A percentile compares a stretch with the other conserved stretches of the same genome.
These are phyloP conservation scores for Sporisorium scitamineum DNA, from an alignment of 1,284 basidiomycete species.

Conservation along the genomic window DNA sequence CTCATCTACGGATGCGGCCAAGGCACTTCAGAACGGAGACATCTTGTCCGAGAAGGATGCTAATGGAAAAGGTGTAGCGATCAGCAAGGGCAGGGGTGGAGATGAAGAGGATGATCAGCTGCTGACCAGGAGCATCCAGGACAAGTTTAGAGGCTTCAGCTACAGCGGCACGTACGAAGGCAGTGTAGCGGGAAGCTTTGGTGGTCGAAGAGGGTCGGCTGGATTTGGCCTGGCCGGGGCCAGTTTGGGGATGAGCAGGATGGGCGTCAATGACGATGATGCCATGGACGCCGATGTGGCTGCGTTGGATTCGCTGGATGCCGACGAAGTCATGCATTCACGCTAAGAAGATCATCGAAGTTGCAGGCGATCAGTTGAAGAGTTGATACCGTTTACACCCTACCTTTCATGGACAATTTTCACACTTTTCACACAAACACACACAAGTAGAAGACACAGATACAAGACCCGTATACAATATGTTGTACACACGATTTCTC, in stretches of 20 bases:
- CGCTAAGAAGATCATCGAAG: slow-evolving; percentile 3
- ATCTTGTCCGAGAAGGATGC: slow-evolving; percentile 24
- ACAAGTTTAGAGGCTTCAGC: slow-evolving; percentile 68
- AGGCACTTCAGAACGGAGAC: slow-evolving; percentile 34
- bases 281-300: slow-evolving; percentile 32
- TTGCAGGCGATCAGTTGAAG: too few species aligned
- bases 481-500: not conserved
- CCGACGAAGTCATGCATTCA: slow-evolving; percentile 35
- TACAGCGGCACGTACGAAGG: slow-evolving; percentile 67
- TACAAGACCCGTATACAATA: not conserved
- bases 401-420: not conserved
- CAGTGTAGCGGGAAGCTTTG: slow-evolving; percentile 55
- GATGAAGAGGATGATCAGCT: slow-evolving; percentile 52
- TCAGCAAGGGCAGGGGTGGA: slow-evolving; percentile 32
- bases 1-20: slow-evolving; percentile 31
- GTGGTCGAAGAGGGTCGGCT: slow-evolving; percentile 47
- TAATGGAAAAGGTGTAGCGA: slow-evolving; percentile 43
- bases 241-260: slow-evolving; percentile 59
- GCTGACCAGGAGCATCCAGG: slow-evolving; percentile 63
- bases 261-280: slow-evolving; percentile 55
- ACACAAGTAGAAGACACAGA: not conserved
- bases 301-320: slow-evolving; percentile 19
- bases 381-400: not conserved
- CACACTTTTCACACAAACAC: not conserved
- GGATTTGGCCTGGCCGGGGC: slow-evolving; percentile 53